These are phyloP conservation scores for Globisporangium takayamanum DNA, from an alignment of 352 stramenopile genomes.

Conservation along the genomic window DNA sequence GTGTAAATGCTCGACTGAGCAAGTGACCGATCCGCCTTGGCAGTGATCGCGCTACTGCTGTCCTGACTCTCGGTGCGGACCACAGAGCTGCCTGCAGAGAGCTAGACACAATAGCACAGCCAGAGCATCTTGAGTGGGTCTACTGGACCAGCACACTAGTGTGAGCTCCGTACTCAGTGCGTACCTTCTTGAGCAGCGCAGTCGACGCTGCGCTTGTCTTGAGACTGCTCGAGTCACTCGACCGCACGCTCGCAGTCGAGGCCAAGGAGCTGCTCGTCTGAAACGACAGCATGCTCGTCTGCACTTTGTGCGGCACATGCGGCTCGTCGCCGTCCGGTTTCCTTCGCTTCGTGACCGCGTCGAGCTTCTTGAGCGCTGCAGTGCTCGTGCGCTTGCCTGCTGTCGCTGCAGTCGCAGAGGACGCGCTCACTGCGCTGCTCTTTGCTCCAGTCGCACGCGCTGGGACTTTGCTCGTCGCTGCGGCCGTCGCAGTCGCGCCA, in stretches of 20 bases:
- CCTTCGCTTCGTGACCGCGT: constrained; percentile 33
- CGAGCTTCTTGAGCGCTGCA: constrained; percentile 12
- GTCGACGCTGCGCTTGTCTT: constrained; percentile 3
- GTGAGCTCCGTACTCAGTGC: not conserved
- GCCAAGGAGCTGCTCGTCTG: constrained; percentile 19
- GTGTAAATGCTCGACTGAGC: constrained; percentile 17
- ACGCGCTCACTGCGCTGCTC: not conserved
- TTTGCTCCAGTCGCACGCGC: constrained; percentile 1
- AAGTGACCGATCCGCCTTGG: not conserved
- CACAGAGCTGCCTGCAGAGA: constrained; percentile 4
- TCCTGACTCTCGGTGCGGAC: constrained; percentile 9
- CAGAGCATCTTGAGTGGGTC: not conserved
- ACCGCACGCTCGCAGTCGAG: constrained; percentile 8
- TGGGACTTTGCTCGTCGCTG: constrained; percentile 4
- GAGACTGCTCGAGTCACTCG: not conserved
- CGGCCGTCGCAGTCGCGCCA: constrained; percentile 1
- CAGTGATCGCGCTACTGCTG: constrained; percentile 6
- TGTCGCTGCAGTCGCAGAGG: not conserved
- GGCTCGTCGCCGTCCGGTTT: constrained; percentile 34
- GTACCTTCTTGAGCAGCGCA: constrained; percentile 10
- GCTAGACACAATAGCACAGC: not conserved
- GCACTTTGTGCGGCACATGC: constrained; percentile 36
- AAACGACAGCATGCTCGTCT: constrained; percentile 69
- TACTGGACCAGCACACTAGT: not conserved
- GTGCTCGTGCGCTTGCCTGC: constrained; percentile 7